These are phyloP conservation scores for Nothophoma quercina DNA, from an alignment of 2,329 filamentous ascomycete species.

Conservation along the genomic window DNA sequence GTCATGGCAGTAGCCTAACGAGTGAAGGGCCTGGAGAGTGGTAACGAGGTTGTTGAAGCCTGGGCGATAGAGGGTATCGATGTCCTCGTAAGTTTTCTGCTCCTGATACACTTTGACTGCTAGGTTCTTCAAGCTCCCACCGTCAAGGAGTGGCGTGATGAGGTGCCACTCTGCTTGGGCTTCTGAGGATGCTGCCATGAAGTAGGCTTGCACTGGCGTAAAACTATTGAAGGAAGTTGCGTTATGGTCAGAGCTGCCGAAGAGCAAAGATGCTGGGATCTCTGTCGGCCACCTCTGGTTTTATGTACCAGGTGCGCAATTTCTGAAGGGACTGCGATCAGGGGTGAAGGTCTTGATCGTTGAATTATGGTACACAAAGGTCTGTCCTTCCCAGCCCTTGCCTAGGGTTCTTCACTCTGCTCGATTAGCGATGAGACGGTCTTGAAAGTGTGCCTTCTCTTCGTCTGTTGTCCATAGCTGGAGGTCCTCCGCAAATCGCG, in stretches of 20 bases:
- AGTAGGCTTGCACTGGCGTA: slow-evolving; percentile 28
- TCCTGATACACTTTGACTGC: slow-evolving; percentile 7
- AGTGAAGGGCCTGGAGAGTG: slow-evolving; percentile 36
- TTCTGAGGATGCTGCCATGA: slow-evolving; percentile 23
- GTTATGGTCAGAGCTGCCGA: slow-evolving; percentile 19
- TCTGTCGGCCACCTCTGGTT: slow-evolving; percentile 35
- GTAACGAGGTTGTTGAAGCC: slow-evolving; percentile 37
- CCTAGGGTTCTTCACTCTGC: slow-evolving; percentile 29
- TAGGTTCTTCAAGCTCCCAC: slow-evolving; percentile 23
- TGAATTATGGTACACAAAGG: slow-evolving; percentile 27
- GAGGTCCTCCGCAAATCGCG: neutral
- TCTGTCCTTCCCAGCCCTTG: slow-evolving; percentile 36
- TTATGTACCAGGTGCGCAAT: slow-evolving; percentile 26
- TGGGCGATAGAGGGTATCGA: slow-evolving; percentile 41
- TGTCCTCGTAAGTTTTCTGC: slow-evolving; percentile 9
- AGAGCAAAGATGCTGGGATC: slow-evolving; percentile 34
- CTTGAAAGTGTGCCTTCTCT: slow-evolving; percentile 19
- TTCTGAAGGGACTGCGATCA: slow-evolving; percentile 34
- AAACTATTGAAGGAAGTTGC: slow-evolving; percentile 17
- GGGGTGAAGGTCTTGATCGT: slow-evolving; percentile 40
- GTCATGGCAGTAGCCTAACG: slow-evolving; percentile 46
- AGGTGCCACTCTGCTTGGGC: slow-evolving; percentile 30
- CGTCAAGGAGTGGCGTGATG: slow-evolving; percentile 25
- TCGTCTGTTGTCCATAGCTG: slow-evolving; percentile 11
- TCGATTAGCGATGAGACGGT: slow-evolving; percentile 30